Base-by-base conservation (phyloP, 371 early-diverging fungal species). In the Mortierella sp. region DNA sequence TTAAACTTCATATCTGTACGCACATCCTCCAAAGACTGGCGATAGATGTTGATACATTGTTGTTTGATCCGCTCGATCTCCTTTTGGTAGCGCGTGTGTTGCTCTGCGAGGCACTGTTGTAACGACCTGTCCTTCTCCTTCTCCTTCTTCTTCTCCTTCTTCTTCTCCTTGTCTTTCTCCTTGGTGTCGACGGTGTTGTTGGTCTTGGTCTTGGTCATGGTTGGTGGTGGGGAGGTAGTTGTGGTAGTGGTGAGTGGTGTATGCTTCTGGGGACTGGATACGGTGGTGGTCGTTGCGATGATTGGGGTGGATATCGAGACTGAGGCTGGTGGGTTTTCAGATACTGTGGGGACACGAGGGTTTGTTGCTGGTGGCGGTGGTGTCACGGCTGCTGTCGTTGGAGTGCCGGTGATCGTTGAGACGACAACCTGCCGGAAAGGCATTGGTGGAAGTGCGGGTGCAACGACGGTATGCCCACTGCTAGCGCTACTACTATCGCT, bases 41-140 rank as follows among this genome's bases (percentile, higher is more conserved):
- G 77, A 27, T 82, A 77, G 32, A 82, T 21, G 16, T 41, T 44
- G 24, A 77, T 43, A 46, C 82, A 82, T 35, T 82, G 71, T 44
- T 74, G 46, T 56, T 82, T 82, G 54, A 82, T 71, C n/a, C 51
- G 74, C 55, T 77, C 78, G 24, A 82, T 70, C n/a, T 82, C 82
- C 16, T 44, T 43, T 55, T 75, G 70, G 51, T 82, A 75, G 35
- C 74, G 71, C 16, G 24, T 54, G 2, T 70, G 74, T 43, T 74
- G 75, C n/a, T 74, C 75, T 27, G 29, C 43, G 11, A 82, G 63
- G 1, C 35, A 46, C 14, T 76, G 68, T 18, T 71, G 76, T 4
- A 76, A 16, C 2, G 43, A 54, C 54, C n/a, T 38, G 11, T 71
- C 48, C 2, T 46, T 12, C 7, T 75, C 55, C 32, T 38, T 10